Percentiles rank a stretch among this genome's conserved stretches.
Evolutionary conservation across 1,284 basidiomycete species (phyloP).

Genomic region (Mycena sp.): DNA sequence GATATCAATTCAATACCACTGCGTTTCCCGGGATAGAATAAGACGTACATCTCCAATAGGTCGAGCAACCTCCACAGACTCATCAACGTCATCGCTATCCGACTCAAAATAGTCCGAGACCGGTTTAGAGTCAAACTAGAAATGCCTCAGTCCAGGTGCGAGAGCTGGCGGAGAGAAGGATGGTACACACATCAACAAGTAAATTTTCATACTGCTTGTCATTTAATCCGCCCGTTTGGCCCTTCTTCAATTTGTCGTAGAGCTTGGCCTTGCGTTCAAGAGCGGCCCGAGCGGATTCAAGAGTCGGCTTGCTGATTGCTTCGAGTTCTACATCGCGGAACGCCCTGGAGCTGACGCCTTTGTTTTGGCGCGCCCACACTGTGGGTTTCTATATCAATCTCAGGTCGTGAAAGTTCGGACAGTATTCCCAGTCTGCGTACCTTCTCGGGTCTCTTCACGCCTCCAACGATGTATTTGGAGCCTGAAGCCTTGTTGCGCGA

Average conservation of each 20-base stretch:
- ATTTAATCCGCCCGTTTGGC: slow-evolving; percentile 82
- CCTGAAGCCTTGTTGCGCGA: slow-evolving; percentile 66
- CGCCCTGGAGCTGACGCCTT: slow-evolving; percentile 70
- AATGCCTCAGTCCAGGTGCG: neutral
- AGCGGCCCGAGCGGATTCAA: slow-evolving; percentile 72
- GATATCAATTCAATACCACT: slow-evolving; percentile 13
- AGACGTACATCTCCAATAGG: slow-evolving; percentile 52
- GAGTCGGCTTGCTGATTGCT: slow-evolving; percentile 68
- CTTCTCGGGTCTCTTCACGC: slow-evolving; percentile 71
- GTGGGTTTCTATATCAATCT: slow-evolving; percentile 65
- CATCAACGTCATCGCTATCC: slow-evolving; percentile 79
- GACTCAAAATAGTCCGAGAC: slow-evolving; percentile 61
- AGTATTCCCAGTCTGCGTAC: slow-evolving; percentile 45
- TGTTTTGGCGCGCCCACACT: slow-evolving; percentile 76
- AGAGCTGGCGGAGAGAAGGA: neutral
- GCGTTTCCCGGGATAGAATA: neutral
- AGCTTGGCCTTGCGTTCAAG: slow-evolving; percentile 85
- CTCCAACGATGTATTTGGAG: slow-evolving; percentile 58
- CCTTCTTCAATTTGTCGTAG: slow-evolving; percentile 84
- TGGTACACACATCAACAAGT: slow-evolving; percentile 82
- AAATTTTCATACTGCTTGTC: slow-evolving; percentile 81
- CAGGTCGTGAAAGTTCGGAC: neutral
- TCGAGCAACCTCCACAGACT: slow-evolving; percentile 69
- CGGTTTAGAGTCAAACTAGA: slow-evolving; percentile 78
- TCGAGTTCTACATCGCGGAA: slow-evolving; percentile 74